These are phyloP conservation scores for Pythium sukuiense DNA, from an alignment of 352 stramenopile genomes.

Conservation along the genomic window DNA sequence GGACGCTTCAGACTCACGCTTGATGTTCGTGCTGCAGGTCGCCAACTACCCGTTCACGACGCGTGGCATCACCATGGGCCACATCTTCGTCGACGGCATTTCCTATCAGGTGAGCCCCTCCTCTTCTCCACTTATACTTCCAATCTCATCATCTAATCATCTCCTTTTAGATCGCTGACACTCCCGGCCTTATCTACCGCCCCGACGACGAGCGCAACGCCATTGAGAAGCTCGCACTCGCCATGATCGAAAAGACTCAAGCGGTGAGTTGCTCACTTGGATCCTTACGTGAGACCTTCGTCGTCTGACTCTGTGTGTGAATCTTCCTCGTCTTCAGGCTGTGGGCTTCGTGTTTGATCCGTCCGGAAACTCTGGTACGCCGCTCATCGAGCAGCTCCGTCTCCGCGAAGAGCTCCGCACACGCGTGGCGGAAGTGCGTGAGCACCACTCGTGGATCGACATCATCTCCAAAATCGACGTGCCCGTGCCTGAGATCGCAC, in stretches of 20 bases:
- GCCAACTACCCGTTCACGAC: slow-evolving; percentile 90
- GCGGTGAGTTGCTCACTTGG: slow-evolving; percentile 20
- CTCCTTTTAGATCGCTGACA: slow-evolving; percentile 72
- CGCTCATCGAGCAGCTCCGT: slow-evolving; percentile 57
- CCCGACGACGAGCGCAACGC: slow-evolving; percentile 38
- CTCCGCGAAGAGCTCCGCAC: slow-evolving; percentile 72
- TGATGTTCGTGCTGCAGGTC: slow-evolving; percentile 39
- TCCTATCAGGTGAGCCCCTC: slow-evolving; percentile 62
- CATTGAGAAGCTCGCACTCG: slow-evolving; percentile 44
- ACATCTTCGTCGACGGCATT: slow-evolving; percentile 82
- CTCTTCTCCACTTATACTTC: neutral
- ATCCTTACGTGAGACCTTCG: slow-evolving; percentile 5
- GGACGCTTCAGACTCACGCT: neutral
- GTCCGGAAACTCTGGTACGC: slow-evolving; percentile 63
- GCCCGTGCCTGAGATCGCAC: slow-evolving; percentile 38
- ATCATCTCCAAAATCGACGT: slow-evolving; percentile 87
- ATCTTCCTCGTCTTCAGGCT: slow-evolving; percentile 37
- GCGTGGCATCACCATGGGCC: slow-evolving; percentile 84
- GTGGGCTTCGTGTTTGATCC: slow-evolving; percentile 88
- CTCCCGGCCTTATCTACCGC: slow-evolving; percentile 40
- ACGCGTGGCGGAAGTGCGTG: slow-evolving; percentile 40
- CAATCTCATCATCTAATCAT: neutral
- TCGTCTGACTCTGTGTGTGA: neutral
- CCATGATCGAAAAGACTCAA: slow-evolving; percentile 43
- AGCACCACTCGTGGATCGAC: slow-evolving; percentile 74